Evolutionary conservation across 2,329 filamentous ascomycete species (phyloP).

Genomic region (Fusarium sp.): DNA sequence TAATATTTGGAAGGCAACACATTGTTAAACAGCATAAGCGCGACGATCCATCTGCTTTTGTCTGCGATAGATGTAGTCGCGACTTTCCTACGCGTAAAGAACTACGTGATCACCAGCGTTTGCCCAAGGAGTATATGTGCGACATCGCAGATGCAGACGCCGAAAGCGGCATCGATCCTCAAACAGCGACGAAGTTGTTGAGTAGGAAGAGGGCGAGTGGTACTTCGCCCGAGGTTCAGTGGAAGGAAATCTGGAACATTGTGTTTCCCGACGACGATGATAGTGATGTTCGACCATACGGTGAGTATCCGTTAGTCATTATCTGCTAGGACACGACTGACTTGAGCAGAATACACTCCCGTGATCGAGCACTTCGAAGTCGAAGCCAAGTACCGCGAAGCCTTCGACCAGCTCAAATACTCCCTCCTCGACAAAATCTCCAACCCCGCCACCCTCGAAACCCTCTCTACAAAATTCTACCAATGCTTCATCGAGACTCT

Average conservation of each 20-base stretch:
- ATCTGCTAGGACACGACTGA: rapidly evolving
- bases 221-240: conserved; percentile 50
- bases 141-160: conserved; percentile 53
- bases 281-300: conserved; percentile 42
- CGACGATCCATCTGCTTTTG: conserved; percentile 52
- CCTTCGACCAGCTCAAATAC: conserved; percentile 47
- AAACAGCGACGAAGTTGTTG: conserved; percentile 52
- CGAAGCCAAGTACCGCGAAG: conserved; percentile 45
- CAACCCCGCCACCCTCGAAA: conserved; percentile 51
- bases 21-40: conserved; percentile 56
- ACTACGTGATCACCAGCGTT: conserved; percentile 51
- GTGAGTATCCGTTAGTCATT: conserved; percentile 16
- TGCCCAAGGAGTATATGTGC: conserved; percentile 54
- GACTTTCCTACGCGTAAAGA: conserved; percentile 52
- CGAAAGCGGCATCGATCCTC: conserved; percentile 52
- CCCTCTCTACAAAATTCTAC: conserved; percentile 51
- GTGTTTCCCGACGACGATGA: conserved; percentile 54
- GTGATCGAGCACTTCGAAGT: conserved; percentile 55
- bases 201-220: conserved; percentile 53
- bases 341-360: conserved; percentile 48
- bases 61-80: conserved; percentile 53
- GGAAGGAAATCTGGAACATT: conserved; percentile 55
- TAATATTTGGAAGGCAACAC: conserved; percentile 47
- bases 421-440: conserved; percentile 51
- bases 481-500: conserved; percentile 53